Base-by-base conservation (phyloP, 2,329 filamentous ascomycete species). In the Colletotrichum shisoi region DNA sequence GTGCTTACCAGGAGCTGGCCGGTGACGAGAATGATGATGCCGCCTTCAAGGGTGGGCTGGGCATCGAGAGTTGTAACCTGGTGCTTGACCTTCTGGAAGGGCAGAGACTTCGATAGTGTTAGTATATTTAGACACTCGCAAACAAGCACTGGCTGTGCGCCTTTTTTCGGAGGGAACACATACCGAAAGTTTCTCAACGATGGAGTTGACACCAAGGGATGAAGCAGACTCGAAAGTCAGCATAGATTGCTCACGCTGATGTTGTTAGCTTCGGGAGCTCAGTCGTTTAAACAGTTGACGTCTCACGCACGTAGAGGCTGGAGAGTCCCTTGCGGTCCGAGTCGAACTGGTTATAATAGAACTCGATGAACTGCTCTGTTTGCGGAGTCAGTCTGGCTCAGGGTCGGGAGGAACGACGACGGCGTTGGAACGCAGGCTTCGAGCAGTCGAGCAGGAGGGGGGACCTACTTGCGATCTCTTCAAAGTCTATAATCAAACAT, bases 261-360 rank as follows among this genome's bases (percentile, higher is more conserved):
- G 17, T 31, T 39, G 17, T 68, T 57, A 65, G 49, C 37, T 37
- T 62, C n/a, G 21, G 27, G 13, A n/a, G 52, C 8, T 15, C 24
- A 12, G 11, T 9, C 4, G 11, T 39, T 4, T 6, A 15, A 39
- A 15, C n/a, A 24, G 40, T 11, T 62, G 74, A 4, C 8, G 37
- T 42, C 91, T 76, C 87, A 97, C 94, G 84, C 97, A 98, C 94
- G 84, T 97, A 98, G 82, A 97, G 92, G 69, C 81, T 75, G 15
- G 79, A 80, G 49, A 97, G 86, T 58, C 77, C 74, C 63, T 80
- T 80, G 75, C 93, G 90, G 80, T 94, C 85, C 69, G 76, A 70
- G 78, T 97, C 93, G 81, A 97, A 97, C 68, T 89, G 89, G 75
- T 90, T 84, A 86, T 97, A 97, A 88, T 97, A 98, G 84, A 90